Evolutionary conservation across 2,329 filamentous ascomycete species (phyloP).

Genomic region (Massarina eburnea): DNA sequence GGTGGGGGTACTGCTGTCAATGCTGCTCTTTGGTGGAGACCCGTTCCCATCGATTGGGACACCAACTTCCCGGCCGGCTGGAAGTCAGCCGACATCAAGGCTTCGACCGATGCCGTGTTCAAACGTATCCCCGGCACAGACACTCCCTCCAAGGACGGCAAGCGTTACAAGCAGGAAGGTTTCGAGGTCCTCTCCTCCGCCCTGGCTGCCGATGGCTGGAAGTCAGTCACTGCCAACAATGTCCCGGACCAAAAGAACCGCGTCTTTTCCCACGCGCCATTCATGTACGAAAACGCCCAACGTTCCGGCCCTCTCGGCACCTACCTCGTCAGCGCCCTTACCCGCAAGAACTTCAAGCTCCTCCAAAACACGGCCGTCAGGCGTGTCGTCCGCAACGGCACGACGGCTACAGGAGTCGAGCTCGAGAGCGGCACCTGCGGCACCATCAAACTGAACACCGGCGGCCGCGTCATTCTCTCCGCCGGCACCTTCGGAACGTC

Average conservation of each 20-base stretch:
- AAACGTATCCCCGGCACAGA: constrained; percentile 70
- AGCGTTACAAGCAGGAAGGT: constrained; percentile 67
- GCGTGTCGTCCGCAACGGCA: constrained; percentile 64
- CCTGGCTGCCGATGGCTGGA: constrained; percentile 64
- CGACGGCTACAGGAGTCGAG: constrained; percentile 67
- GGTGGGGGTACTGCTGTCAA: constrained; percentile 70
- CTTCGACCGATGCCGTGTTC: constrained; percentile 65
- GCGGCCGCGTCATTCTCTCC: constrained; percentile 67
- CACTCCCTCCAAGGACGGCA: constrained; percentile 65
- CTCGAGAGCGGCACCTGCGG: constrained; percentile 64
- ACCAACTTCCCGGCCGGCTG: constrained; percentile 72
- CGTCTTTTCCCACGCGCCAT: constrained; percentile 64
- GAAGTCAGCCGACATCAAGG: constrained; percentile 64
- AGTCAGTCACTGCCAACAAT: constrained; percentile 61
- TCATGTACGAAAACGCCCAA: constrained; percentile 68
- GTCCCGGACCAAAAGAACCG: constrained; percentile 65
- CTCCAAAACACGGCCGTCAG: constrained; percentile 68
- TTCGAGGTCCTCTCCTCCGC: constrained; percentile 65
- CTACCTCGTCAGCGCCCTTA: constrained; percentile 65
- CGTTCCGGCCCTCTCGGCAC: constrained; percentile 71
- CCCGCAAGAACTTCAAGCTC: constrained; percentile 66
- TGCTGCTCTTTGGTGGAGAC: constrained; percentile 68
- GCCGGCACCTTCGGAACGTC: constrained; percentile 70
- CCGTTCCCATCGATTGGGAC: constrained; percentile 68
- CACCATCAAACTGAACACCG: constrained; percentile 60